Percentiles rank a stretch among this genome's conserved stretches.
Evolutionary conservation across 495 filamentous ascomycete species (phyloP).

Genomic region (Darksidea phi): DNA sequence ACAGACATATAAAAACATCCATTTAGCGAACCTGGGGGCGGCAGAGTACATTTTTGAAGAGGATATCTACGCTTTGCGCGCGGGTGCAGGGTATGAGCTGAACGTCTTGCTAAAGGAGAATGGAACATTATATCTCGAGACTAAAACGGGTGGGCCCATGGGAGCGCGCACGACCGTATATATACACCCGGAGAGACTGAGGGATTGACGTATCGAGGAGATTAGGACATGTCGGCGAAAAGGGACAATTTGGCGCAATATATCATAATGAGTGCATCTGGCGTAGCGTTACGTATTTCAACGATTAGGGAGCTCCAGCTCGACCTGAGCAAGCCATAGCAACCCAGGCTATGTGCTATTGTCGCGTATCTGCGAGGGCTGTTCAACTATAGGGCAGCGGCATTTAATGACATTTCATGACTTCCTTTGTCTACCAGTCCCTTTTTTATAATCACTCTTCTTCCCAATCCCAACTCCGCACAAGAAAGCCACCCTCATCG

Average conservation of each 20-base stretch:
- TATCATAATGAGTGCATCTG: too few species aligned
- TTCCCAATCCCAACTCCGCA: conserved; percentile 32
- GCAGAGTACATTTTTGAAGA: conserved; percentile 3
- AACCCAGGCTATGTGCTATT: too few species aligned
- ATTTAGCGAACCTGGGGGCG: conserved; percentile 1
- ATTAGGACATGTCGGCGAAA: too few species aligned
- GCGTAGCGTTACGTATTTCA: too few species aligned
- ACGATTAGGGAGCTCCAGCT: too few species aligned
- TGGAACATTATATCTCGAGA: background rate
- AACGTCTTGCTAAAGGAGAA: background rate
- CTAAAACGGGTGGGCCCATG: conserved; percentile 1
- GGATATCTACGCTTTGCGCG: too few species aligned
- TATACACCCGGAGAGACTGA: background rate
- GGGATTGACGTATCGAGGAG: too few species aligned
- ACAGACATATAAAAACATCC: background rate
- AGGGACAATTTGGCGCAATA: too few species aligned
- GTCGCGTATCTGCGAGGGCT: too few species aligned
- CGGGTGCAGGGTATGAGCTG: background rate
- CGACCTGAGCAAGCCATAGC: too few species aligned
- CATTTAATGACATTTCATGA: background rate
- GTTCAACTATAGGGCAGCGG: too few species aligned
- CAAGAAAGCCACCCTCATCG: conserved; percentile 36
- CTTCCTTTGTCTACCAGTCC: background rate
- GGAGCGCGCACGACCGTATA: background rate
- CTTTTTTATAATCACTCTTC: conserved; percentile 4